These are phyloP conservation scores for Glebionis coronaria DNA, from an alignment of 129 eudicot genomes.

Conservation along the genomic window DNA sequence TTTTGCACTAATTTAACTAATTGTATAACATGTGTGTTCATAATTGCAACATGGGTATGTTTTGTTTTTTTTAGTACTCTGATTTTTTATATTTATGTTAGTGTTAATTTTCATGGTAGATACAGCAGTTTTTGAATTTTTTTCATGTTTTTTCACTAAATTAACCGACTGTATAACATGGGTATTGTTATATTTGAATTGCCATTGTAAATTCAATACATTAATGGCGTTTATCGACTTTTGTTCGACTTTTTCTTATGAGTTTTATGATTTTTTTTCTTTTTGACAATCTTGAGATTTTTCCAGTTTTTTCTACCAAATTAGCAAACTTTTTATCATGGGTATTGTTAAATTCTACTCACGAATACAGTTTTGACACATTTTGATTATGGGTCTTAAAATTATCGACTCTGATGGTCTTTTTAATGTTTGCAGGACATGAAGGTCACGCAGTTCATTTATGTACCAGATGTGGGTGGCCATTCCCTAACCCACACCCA, in stretches of 20 bases:
- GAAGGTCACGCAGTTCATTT: conserved; percentile 52
- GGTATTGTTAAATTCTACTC: background rate
- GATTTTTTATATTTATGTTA: too few relatives aligned
- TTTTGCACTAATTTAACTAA: too few relatives aligned
- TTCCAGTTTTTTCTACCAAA: background rate
- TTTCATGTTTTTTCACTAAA: background rate
- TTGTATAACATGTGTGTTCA: background rate
- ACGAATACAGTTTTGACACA: background rate
- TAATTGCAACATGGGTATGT: background rate
- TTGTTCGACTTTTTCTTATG: background rate
- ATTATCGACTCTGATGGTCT: conserved; percentile 5
- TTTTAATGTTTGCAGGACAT: conserved; percentile 43
- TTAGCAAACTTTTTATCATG: background rate
- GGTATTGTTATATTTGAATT: background rate
- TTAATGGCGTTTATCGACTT: background rate
- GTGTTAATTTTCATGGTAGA: background rate
- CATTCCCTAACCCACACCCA: conserved; percentile 83
- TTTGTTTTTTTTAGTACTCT: too few relatives aligned
- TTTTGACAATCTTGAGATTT: too few relatives aligned
- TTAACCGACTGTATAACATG: conserved; percentile 7
- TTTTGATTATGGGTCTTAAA: background rate
- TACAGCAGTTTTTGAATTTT: background rate
- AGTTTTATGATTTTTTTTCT: background rate
- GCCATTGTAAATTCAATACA: background rate
- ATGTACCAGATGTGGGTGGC: conserved; percentile 90